Evolutionary conservation across 768 basidiomycete species (phyloP).

Genomic region (Naematelia aurantialba): DNA sequence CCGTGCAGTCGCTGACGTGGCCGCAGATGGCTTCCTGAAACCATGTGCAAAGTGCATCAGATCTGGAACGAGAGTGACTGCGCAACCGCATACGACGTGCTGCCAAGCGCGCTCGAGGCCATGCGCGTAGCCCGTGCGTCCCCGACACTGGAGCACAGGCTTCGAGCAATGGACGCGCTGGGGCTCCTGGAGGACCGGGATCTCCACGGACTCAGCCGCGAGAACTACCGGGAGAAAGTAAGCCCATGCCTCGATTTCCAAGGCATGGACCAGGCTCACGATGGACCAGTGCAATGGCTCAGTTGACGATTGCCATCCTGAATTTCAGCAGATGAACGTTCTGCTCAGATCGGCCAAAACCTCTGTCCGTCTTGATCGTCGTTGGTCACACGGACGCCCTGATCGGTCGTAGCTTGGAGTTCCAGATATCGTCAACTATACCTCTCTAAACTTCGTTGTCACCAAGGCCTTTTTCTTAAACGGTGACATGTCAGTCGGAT

Average conservation of each 20-base stretch:
- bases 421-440: background rate
- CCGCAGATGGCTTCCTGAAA: background rate
- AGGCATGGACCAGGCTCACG: background rate
- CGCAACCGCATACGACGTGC: background rate
- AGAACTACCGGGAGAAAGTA: background rate
- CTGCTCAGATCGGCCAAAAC: background rate
- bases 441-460: background rate
- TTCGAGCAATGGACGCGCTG: background rate
- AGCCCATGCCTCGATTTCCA: background rate
- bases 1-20: background rate
- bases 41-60: background rate
- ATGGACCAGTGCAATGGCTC: background rate
- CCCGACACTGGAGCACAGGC: background rate
- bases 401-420: background rate
- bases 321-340: background rate
- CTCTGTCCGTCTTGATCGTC: background rate
- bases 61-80: background rate
- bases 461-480: background rate
- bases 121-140: background rate
- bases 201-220: background rate
- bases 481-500: background rate
- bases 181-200: background rate
- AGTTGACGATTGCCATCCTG: background rate
- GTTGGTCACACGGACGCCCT: background rate
- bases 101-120: background rate